phyloP scores from a whole-genome alignment of 2,329 filamentous ascomycete genomes.

The Talaromyces funiculosus region DNA sequence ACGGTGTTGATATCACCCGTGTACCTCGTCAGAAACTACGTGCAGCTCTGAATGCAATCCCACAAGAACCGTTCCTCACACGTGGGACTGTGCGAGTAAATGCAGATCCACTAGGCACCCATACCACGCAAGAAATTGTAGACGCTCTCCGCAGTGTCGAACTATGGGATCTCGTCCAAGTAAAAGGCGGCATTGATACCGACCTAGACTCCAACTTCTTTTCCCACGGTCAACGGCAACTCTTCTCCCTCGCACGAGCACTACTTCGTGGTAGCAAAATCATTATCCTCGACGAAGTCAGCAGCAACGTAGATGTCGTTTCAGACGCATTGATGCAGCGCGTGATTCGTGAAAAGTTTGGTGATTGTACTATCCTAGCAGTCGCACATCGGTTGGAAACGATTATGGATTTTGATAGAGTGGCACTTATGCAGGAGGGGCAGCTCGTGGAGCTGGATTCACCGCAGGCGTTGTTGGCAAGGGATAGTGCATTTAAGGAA shows the following conservation, averaged over 20 bases:
- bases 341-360: constrained; percentile 51
- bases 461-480: constrained; percentile 30
- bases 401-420: constrained; percentile 34
- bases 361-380: constrained; percentile 53
- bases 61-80: constrained; percentile 42
- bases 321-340: constrained; percentile 55
- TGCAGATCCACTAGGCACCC: constrained; percentile 30
- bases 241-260: constrained; percentile 58
- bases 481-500: constrained; percentile 11
- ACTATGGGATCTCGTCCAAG: constrained; percentile 31
- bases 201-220: constrained; percentile 46
- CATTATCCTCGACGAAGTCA: constrained; percentile 40
- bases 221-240: constrained; percentile 57
- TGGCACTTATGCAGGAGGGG: constrained; percentile 33
- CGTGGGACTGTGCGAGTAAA: constrained; percentile 36
- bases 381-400: constrained; percentile 52
- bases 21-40: constrained; percentile 37
- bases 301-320: constrained; percentile 48
- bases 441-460: constrained; percentile 31
- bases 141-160: constrained; percentile 34
- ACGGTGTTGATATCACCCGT: constrained; percentile 37
- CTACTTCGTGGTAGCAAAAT: constrained; percentile 46
- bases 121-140: constrained; percentile 30
- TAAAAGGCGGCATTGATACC: constrained; percentile 35
- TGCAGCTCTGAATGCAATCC: constrained; percentile 36